These are phyloP conservation scores for Zizania latifolia DNA, from an alignment of 176 grass and related monocot genomes.

Conservation along the genomic window DNA sequence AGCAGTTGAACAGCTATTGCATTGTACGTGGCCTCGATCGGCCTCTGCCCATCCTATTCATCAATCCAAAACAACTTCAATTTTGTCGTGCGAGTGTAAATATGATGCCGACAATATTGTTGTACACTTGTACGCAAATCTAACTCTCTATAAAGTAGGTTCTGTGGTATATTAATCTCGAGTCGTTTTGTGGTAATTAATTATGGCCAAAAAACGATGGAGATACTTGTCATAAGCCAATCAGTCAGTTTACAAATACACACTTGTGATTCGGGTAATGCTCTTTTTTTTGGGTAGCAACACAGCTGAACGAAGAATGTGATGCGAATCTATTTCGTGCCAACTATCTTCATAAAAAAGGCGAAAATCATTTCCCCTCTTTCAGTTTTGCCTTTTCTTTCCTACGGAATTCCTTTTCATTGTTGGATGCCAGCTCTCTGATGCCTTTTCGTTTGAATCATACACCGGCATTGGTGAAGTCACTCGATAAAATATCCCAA, in stretches of 20 bases:
- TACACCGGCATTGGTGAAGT: neutral
- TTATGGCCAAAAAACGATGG: no score
- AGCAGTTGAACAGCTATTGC: neutral
- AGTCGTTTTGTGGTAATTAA: no score
- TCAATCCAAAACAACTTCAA: neutral
- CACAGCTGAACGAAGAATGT: neutral
- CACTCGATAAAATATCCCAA: neutral
- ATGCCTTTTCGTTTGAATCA: slow-evolving; percentile 10
- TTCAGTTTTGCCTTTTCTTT: neutral
- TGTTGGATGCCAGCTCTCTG: slow-evolving; percentile 47
- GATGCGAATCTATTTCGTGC: neutral
- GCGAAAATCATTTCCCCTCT: neutral
- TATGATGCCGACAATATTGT: no score
- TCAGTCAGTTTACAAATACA: neutral
- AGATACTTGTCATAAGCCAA: neutral
- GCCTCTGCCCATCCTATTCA: neutral
- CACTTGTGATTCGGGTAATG: neutral
- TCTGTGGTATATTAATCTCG: no score
- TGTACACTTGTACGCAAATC: no score
- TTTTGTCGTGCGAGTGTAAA: no score
- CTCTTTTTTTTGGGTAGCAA: neutral
- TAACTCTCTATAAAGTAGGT: no score
- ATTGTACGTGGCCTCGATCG: neutral
- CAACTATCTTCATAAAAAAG: neutral
- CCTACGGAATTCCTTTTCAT: neutral